Base-by-base conservation (phyloP, 331 rosid species). In the Saraca asoca region DNA sequence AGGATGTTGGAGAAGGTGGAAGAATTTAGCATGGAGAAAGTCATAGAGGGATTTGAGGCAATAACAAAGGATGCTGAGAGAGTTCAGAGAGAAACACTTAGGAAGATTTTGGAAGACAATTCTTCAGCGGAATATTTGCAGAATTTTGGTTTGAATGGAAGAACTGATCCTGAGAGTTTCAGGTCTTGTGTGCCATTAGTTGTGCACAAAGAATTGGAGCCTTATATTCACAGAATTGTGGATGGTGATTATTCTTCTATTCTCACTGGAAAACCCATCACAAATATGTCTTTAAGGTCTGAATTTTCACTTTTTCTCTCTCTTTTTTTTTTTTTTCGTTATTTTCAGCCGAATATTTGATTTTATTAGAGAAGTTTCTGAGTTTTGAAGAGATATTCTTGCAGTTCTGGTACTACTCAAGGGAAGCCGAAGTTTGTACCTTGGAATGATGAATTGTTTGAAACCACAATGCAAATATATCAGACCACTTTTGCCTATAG, bases 381-480 rank as follows among this genome's bases (percentile, higher is more conserved):
- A 19, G n/a, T 78, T 60, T 73, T 64, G 31, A 24, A 58, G 20
- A 29, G 16, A 16, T 70, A 24, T 68, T 17, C 0, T 58, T 92
- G 78, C 82, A 92, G 97, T 53, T 93, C 98, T 81, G 98, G 98
- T 7, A 93, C 98, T 35, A 88, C 96, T 65, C 86, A 84, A 44
- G 97, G 98, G 66, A 90, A 67, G 87, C 94, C 85, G 20, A 93
- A 93, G 69, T 77, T 42, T 64, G 64, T 93, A 14, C 98, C 98
- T 19, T 93, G 89, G 88, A 93, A 88, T 16, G 98, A 93, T 24
- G 90, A 88, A 69, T 44, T 93, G 83, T 77, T 90, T 78, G 90
- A 78, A 45, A 71, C 85, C 42, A 93, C 97, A 39, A 48, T 84
- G 81, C 98, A 82, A 71, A 93, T 86, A 58, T 90, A 68, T 20